Percentiles rank a stretch among this genome's conserved stretches.
These are phyloP conservation scores for Dipteronia dyeriana DNA, from an alignment of 345 rosid genomes.

Conservation along the genomic window DNA sequence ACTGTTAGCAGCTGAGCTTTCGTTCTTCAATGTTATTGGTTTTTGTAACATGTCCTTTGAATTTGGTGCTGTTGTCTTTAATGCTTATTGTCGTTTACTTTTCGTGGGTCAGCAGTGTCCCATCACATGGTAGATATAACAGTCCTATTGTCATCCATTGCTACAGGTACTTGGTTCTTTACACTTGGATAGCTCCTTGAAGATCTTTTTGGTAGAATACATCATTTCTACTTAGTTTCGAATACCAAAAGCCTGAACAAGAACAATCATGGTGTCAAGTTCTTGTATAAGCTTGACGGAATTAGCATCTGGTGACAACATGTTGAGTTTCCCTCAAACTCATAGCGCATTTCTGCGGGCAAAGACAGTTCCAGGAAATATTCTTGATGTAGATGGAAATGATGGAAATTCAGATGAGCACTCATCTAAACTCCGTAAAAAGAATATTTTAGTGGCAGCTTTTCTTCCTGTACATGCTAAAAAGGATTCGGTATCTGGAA, in stretches of 20 bases:
- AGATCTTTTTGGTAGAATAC: neutral
- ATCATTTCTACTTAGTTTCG: neutral
- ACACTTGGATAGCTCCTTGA: neutral
- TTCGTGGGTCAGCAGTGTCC: neutral
- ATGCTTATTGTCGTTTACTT: neutral
- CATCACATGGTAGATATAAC: neutral
- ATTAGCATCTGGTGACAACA: slow-evolving; percentile 56
- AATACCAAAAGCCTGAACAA: too few species aligned
- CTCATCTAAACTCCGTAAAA: slow-evolving; percentile 24
- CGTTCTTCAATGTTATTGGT: neutral
- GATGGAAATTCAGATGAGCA: slow-evolving; percentile 30
- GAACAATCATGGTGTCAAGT: slow-evolving; percentile 53
- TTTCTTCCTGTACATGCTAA: slow-evolving; percentile 46
- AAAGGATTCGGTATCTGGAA: slow-evolving; percentile 39
- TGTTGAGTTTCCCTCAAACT: slow-evolving; percentile 52
- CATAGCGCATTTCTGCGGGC: slow-evolving; percentile 54
- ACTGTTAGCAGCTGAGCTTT: neutral
- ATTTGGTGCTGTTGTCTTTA: slow-evolving; percentile 5
- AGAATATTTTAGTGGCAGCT: slow-evolving; percentile 42
- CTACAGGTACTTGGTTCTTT: slow-evolving; percentile 19
- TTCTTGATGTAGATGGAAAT: slow-evolving; percentile 45
- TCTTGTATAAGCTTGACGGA: slow-evolving; percentile 65
- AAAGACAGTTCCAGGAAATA: slow-evolving; percentile 59
- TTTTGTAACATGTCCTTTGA: neutral
- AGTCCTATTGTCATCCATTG: slow-evolving; percentile 1